Base-by-base conservation (phyloP, 768 basidiomycete species). In the Trametes maxima region DNA sequence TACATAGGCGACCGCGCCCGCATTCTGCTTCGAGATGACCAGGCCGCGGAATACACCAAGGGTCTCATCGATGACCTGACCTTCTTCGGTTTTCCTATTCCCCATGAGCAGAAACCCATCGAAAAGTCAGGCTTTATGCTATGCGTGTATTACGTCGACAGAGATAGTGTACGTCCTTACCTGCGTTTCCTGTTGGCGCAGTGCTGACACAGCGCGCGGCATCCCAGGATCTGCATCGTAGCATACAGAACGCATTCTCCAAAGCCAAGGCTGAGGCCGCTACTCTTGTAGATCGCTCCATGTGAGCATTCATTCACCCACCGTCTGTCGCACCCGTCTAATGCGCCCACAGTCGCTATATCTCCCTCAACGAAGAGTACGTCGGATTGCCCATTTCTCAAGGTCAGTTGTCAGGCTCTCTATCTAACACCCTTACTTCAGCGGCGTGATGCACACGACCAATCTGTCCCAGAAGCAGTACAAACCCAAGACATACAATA, bases 301-400 rank as follows among this genome's bases (percentile, higher is more conserved):
- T 66, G 65, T 66, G 43, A 66, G 65, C 40, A 14, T 46, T 49
- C 35, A 3, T 3, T 35, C 54, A 39, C 11, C 25, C 21, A 5
- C 12, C 17, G 16, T 12, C 33, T 16, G 7, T 14, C 22, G 14
- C 4, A 17, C 43, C 7, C 5, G 21, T 46, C 44, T 64, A 17
- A 60, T 37, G 19, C 17, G 17, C 24, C 19, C 8, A 43, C 21
- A 60, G 59, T 16, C 64, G 62, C 10, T 65, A 60, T 36, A 60
- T 65, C 4, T 65, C 64, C 36, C 54, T 65, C 37, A 60, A 60
- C 48, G 64, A 65, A 58, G 64, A 65, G 64, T 65, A 60, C 64
- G 64, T 65, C 40, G 51, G 53, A 37, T 24, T 33, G 40, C 54
- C 48, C 40, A 16, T 50, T 46, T 60, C 14, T n/a, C n/a, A 62